Base-by-base conservation (phyloP, 805 yeast species). In the Yarrowia sp. region DNA sequence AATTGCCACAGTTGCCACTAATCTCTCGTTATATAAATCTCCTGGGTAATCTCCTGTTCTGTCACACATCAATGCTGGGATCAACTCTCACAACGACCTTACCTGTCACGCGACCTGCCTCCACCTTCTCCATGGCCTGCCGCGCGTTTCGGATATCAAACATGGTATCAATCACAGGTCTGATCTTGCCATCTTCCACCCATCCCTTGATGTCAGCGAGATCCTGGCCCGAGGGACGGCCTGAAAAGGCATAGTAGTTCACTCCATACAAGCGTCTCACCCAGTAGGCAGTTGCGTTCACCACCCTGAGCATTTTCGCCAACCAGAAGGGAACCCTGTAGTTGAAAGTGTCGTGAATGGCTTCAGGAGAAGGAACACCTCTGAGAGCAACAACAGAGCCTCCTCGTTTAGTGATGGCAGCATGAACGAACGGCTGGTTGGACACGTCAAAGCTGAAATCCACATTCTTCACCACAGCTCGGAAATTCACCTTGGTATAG, bases 401-500 rank as follows among this genome's bases (percentile, higher is more conserved):
- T 6, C 61, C 46, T 10, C 61, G 30, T 33, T 55, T 55, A 9
- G 61, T 55, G 15, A 55, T 15, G 24, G 46, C 46, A 5, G 61
- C 61, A 24, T 55, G 61, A 15, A 36, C 36, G 2, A 10, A 55
- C 7, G 46, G 61, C 46, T 55, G 38, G 20, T 55, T 55, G 15
- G 61, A 55, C 61, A 55, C 61, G 38, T 55, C 61, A 15, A 55
- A 12, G 17, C 36, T 30, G 10, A 55, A 55, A 20, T 55, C 61
- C 20, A 55, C 61, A 15, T 55, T 55, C 2, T 1, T n/a, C 13
- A 55, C 61, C 44, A 55, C 61, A 15, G 6, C 3, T 1, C 46
- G 46, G 20, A 55, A 55, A 9, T 14, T 24, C 15, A 39, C 46
- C 61, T 55, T 39, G 19, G 81, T 83, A 76, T 89, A 89, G 70